Evolutionary conservation across 2,329 filamentous ascomycete species (phyloP).

Genomic region (Phaeophleospora eucalypticola): DNA sequence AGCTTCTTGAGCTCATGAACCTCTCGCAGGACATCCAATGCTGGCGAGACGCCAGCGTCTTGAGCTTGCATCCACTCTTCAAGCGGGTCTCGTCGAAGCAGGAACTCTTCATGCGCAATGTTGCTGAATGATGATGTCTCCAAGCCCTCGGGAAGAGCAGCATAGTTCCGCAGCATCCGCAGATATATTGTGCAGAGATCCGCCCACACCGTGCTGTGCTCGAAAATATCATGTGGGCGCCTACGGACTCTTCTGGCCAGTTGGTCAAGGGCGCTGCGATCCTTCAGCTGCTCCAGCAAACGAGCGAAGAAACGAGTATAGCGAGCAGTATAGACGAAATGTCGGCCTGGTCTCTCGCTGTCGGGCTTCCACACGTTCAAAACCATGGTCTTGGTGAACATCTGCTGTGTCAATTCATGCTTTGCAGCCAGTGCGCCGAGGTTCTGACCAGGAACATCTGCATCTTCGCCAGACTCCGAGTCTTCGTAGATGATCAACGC

Average conservation of each 20-base stretch:
- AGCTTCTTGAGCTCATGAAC: constrained; percentile 69
- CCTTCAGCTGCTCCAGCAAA: constrained; percentile 68
- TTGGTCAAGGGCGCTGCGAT: constrained; percentile 71
- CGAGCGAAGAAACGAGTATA: constrained; percentile 80
- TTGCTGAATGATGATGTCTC: constrained; percentile 63
- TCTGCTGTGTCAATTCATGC: constrained; percentile 73
- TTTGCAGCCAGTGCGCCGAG: constrained; percentile 60
- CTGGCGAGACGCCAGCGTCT: constrained; percentile 42
- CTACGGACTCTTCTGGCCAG: constrained; percentile 75
- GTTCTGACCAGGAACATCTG: constrained; percentile 2
- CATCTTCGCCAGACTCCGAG: constrained; percentile 6
- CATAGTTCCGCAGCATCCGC: constrained; percentile 54
- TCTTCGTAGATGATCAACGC: constrained; percentile 61
- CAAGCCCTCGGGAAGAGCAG: constrained; percentile 55
- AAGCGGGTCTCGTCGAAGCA: constrained; percentile 54
- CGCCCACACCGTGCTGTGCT: constrained; percentile 61
- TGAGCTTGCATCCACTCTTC: constrained; percentile 56
- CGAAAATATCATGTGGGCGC: constrained; percentile 70
- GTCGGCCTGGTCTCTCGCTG: constrained; percentile 74
- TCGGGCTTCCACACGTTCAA: constrained; percentile 96
- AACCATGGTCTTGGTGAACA: constrained; percentile 92
- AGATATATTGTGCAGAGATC: constrained; percentile 57
- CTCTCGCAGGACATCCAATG: constrained; percentile 62
- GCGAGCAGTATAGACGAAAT: constrained; percentile 86
- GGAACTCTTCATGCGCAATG: constrained; percentile 63